Base-by-base conservation (phyloP, 2,329 filamentous ascomycete species). In the Colletotrichum sp. region DNA sequence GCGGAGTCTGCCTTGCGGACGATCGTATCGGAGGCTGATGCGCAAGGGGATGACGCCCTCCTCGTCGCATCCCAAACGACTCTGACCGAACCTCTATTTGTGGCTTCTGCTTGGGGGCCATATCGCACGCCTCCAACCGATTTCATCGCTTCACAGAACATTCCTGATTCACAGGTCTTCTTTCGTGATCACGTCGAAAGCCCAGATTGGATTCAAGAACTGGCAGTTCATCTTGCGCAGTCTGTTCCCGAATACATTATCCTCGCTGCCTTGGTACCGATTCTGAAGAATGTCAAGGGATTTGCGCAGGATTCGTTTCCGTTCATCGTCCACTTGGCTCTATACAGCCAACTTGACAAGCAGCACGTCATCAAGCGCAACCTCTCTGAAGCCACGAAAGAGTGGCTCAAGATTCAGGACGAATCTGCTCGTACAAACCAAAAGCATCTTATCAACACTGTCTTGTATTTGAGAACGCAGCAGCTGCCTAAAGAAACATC, bases 381-480 rank as follows among this genome's bases (percentile, higher is more conserved):
- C 9, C 82, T 98, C 2, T 98, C 96, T 1, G 86, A 87, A 12
- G 89, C 92, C 3, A 89, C 95, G 74, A 91, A 89, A 44, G 84
- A 87, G 12, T 95, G 94, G 89, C 90, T 99, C 44, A 85, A 85
- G 4, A 84, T 86, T 77, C 84, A 86, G 76, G 84, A 87, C 15
- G 76, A 73, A 16, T 57, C 59, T 26, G 66, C 77, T 24, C 49
- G 52, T 28, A 26, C 44, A 10, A 95, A 95, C 79, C 86, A 94
- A 67, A 92, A 92, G 76, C 89, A 97, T 44, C 86, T 98, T 1
- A 90, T 99, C 52, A 94, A 95, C 78, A 91, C 93, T 5, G 88
- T 99, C 34, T 86, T 99, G 4, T 99, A 99, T 82, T 89, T 99
- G n/a, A 92, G 96, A 49, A 95, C 94, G 5, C 96, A 98, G 81